Conservation (phyloP, 306 rosid genomes). For the Cucurbita maxima region DNA sequence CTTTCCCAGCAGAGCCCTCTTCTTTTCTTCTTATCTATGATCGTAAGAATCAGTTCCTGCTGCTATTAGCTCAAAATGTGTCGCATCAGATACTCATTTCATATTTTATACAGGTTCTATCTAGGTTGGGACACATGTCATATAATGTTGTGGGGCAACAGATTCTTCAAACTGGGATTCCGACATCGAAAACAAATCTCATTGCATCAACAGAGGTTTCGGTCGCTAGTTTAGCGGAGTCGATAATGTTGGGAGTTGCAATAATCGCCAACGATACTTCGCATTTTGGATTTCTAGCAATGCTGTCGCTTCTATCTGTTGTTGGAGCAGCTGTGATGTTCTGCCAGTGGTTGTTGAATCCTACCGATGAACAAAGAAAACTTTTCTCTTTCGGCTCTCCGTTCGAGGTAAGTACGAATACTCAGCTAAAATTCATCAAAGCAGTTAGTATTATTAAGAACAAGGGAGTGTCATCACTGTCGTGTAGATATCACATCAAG, state of each 20-base stretch:
- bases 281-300: constrained; percentile 59
- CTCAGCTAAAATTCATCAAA: not conserved
- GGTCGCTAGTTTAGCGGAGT: constrained; percentile 90
- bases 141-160: constrained; percentile 87
- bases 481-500: too few species aligned
- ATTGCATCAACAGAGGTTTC: constrained; percentile 91
- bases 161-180: constrained; percentile 89
- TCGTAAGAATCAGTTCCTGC: constrained; percentile 37
- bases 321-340: constrained; percentile 76
- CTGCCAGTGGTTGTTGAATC: constrained; percentile 80
- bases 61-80: not conserved
- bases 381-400: constrained; percentile 55
- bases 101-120: constrained; percentile 45
- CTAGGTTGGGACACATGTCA: constrained; percentile 92
- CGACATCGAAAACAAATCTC: constrained; percentile 84
- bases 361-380: constrained; percentile 59
- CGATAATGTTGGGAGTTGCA: constrained; percentile 71
- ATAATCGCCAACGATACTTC: constrained; percentile 73
- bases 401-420: not conserved
- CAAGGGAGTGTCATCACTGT: too few species aligned
- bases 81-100: not conserved
- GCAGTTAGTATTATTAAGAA: not conserved
- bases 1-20: constrained; percentile 58
- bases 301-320: constrained; percentile 69
- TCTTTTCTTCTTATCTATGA: constrained; percentile 61